phyloP scores from a whole-genome alignment of 257 asterid genomes.

The Nicotiana noctiflora region DNA sequence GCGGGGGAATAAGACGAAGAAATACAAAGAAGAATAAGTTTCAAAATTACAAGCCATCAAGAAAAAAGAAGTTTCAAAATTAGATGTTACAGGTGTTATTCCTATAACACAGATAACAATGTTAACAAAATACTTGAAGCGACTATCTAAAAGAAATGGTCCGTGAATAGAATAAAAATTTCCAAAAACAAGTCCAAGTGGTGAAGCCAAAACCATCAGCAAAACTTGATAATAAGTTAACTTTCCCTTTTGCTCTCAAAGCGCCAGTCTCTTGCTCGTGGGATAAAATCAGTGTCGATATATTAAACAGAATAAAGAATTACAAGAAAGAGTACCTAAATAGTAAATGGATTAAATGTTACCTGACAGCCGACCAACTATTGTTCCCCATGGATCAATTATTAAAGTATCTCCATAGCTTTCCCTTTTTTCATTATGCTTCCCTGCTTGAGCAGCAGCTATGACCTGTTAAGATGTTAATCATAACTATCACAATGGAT shows the following conservation, averaged over 20 bases:
- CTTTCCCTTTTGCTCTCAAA: neutral
- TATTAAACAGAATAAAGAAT: neutral
- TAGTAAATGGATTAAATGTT: neutral
- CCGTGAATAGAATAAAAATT: too few relatives aligned
- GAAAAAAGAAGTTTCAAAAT: too few relatives aligned
- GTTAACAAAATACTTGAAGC: neutral
- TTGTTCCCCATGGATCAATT: constrained; percentile 92
- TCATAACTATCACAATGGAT: neutral
- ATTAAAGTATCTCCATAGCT: constrained; percentile 81
- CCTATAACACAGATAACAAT: neutral
- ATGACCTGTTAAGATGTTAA: constrained; percentile 36
- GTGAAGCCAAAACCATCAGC: neutral
- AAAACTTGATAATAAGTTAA: neutral
- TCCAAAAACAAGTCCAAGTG: neutral
- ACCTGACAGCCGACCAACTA: constrained; percentile 63
- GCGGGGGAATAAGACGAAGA: too few relatives aligned
- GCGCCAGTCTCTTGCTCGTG: neutral
- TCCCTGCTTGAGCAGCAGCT: constrained; percentile 93
- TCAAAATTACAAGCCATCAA: neutral
- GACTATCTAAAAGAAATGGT: neutral
- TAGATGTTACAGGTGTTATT: neutral
- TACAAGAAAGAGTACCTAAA: neutral
- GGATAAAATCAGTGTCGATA: neutral
- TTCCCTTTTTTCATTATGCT: constrained; percentile 70
- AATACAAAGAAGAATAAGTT: neutral